Evolutionary conservation across 257 asterid genomes (phyloP), one percentile per base, ranked within the genome.

Genomic region (Jaltomata sinuosa): DNA sequence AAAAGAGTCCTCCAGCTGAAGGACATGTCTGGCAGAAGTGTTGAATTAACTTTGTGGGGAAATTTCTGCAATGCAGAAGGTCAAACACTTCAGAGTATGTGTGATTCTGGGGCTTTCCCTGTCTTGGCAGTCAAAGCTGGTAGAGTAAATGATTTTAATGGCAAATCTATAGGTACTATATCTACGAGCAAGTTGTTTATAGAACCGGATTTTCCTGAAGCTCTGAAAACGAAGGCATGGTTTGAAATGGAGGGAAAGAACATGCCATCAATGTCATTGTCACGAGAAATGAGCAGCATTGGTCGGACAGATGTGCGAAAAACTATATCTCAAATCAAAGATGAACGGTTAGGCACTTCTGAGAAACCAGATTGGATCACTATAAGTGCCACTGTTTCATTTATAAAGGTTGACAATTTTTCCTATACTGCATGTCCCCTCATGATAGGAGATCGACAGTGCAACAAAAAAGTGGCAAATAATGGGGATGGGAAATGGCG

Each of bases 361-460:
- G 98, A 93, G 84, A 94, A 94, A 89, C 95, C 99, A 38, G 99
- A 96, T 86, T 96, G 97, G 97, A 93, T 96, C 78, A 90, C 94
- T 6, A 89, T 94, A 11, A 85, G 90, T 83, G 99, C 97, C 85
- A 93, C 98, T 59, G 80, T 92, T 32, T 65, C 89, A 15, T 96
- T 87, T 88, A 86, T 94, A 8, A 96, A 93, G 87, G 83, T 53
- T 36, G 98, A 94, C 47, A 94, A 88, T 61, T 94, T 94, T 85
- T 93, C 93, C 88, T 96, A 96, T 53, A 85, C 91, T 64, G 99
- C 99, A 6, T 96, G 99, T 61, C 98, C 98, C 25, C 69, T 88
- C 81, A 91, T 82, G 94, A 89, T 85, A 80, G 97, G 95, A 18
- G 99, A 94, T 79, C 92, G 98, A 2, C 97, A 90, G 68, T 96